A percentile compares a stretch with the other conserved stretches of the same genome.
phyloP scores from a whole-genome alignment of 2,329 filamentous ascomycete genomes.

The Aspergillus terreus region DNA sequence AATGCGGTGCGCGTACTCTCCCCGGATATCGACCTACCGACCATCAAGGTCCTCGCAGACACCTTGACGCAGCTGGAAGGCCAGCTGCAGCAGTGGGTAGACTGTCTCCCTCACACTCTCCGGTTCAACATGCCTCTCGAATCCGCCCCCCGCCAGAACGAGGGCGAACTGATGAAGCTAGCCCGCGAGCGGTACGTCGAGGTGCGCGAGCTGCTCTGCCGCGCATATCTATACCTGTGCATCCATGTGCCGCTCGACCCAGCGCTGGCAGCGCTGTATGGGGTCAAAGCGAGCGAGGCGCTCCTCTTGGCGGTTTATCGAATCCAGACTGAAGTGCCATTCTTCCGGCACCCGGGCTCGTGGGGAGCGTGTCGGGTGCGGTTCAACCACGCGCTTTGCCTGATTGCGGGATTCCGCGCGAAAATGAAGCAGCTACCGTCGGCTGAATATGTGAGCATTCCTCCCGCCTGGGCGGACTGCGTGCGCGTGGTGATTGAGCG shows the following conservation, averaged over 20 bases:
- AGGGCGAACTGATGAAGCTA: conserved; percentile 22
- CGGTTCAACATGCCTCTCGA: conserved; percentile 22
- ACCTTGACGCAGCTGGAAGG: conserved; percentile 18
- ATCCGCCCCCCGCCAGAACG: conserved; percentile 11
- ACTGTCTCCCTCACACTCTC: conserved; percentile 21
- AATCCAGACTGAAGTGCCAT: conserved; percentile 23
- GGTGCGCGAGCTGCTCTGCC: conserved; percentile 23
- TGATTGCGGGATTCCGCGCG: conserved; percentile 20
- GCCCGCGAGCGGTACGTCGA: conserved; percentile 23
- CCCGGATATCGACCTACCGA: conserved; percentile 13
- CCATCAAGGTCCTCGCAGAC: conserved; percentile 13
- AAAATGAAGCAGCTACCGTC: conserved; percentile 15
- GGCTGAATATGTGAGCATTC: conserved; percentile 18
- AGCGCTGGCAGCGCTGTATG: conserved; percentile 15
- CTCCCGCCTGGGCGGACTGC: conserved; percentile 18
- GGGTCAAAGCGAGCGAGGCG: conserved; percentile 20
- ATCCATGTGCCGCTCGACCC: conserved; percentile 17
- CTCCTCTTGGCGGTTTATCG: conserved; percentile 20
- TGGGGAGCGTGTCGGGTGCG: conserved; percentile 24
- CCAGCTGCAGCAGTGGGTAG: conserved; percentile 23
- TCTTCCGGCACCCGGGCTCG: conserved; percentile 23
- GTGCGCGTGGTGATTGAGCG: conserved; percentile 21
- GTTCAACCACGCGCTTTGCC: conserved; percentile 23
- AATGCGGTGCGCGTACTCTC: conserved; percentile 20
- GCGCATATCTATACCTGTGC: conserved; percentile 22